Conservation (phyloP, 2,329 filamentous ascomycete species). For the Ophiostoma himal-ulmi region DNA sequence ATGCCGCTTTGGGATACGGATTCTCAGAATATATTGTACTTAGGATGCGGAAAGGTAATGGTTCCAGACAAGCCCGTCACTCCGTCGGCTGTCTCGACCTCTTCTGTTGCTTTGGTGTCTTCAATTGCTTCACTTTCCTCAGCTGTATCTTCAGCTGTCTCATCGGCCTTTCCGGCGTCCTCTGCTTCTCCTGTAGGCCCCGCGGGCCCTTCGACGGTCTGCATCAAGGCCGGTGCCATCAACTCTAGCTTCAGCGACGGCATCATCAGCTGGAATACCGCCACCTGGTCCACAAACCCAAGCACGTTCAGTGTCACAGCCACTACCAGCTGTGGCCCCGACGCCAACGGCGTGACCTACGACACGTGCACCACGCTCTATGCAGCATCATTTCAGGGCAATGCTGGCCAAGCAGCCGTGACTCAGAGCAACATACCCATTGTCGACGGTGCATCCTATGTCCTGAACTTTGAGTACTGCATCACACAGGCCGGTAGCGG, state of each 20-base stretch:
- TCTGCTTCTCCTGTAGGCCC: neutral
- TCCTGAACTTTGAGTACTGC: neutral
- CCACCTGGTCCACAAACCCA: neutral
- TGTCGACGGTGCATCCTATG: neutral
- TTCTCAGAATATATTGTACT: neutral
- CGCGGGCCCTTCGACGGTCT: neutral
- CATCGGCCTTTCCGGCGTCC: neutral
- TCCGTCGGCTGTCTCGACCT: neutral
- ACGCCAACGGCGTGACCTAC: neutral
- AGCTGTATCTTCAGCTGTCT: neutral
- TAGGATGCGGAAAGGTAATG: neutral
- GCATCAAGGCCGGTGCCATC: neutral
- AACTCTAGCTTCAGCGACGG: neutral
- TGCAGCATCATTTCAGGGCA: neutral
- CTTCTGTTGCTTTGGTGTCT: neutral
- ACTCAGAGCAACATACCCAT: neutral
- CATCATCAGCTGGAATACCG: neutral
- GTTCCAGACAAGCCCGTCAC: neutral
- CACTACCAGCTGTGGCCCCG: neutral
- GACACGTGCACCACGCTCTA: neutral
- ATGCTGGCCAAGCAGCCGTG: neutral
- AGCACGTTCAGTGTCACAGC: neutral
- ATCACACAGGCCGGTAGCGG: constrained; percentile 5
- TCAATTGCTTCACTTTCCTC: neutral
- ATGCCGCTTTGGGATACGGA: neutral